A percentile compares a stretch with the other conserved stretches of the same genome.
Evolutionary conservation across 208 protist species (phyloP).

Genomic region (Acanthamoeba healyi): DNA sequence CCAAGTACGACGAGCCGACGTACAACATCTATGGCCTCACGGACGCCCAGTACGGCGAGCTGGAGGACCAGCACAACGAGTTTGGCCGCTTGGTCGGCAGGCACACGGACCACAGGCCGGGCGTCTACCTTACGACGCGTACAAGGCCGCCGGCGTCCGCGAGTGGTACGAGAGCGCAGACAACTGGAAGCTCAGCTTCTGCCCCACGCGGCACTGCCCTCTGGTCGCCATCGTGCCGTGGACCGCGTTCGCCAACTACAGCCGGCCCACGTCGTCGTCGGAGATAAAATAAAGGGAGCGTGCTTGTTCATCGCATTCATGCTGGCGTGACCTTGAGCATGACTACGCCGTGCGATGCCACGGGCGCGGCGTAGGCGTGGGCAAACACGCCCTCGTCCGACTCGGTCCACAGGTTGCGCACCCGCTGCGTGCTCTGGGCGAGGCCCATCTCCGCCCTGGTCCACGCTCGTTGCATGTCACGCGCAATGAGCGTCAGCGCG

Average conservation of each 20-base stretch:
- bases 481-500: background rate
- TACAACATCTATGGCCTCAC: background rate
- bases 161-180: background rate
- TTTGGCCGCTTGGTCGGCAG: background rate
- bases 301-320: too few relatives aligned
- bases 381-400: background rate
- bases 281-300: too few relatives aligned
- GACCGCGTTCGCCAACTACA: background rate
- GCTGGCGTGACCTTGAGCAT: constrained; percentile 20
- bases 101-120: background rate
- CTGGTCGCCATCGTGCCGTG: background rate
- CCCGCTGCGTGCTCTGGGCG: background rate
- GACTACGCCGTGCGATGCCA: background rate
- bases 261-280: background rate
- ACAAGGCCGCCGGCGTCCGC: background rate
- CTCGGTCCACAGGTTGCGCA: constrained; percentile 24
- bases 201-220: background rate
- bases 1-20: background rate
- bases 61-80: background rate
- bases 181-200: background rate
- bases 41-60: background rate
- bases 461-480: too few relatives aligned
- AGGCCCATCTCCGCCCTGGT: background rate
- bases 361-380: background rate
- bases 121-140: background rate